These are phyloP conservation scores for Termitomyces sp. DNA, from an alignment of 768 basidiomycete genomes.

Conservation along the genomic window DNA sequence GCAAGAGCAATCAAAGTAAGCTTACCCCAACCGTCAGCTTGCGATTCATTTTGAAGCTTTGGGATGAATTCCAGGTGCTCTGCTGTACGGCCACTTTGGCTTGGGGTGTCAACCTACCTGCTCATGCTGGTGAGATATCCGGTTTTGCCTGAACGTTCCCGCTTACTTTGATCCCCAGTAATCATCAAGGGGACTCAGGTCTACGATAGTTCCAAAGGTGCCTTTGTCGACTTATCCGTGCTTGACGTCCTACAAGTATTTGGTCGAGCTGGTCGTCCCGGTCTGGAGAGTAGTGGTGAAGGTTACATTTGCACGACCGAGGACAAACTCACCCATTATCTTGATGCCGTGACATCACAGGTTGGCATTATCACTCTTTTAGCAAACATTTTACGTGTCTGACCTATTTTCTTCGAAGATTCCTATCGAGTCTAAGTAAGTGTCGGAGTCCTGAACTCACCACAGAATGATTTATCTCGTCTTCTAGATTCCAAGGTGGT, in stretches of 20 bases:
- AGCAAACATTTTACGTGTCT: conserved; percentile 2
- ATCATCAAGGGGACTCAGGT: conserved; percentile 97
- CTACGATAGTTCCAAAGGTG: conserved; percentile 87
- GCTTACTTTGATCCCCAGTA: conserved; percentile 43
- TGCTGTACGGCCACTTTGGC: conserved; percentile 98
- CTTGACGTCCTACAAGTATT: conserved; percentile 98
- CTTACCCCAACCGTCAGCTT: not conserved
- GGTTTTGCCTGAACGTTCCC: conserved; percentile 12
- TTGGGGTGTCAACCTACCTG: conserved; percentile 99
- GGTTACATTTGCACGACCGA: conserved; percentile 95
- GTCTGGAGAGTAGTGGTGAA: conserved; percentile 88
- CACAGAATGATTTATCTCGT: conserved; percentile 10
- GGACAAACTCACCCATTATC: conserved; percentile 90
- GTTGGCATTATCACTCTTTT: conserved; percentile 36
- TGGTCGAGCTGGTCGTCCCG: conserved; percentile 90
- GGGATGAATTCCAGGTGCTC: conserved; percentile 62
- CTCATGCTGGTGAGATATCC: conserved; percentile 75
- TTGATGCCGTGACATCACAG: conserved; percentile 85
- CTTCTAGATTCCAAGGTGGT: conserved; percentile 69
- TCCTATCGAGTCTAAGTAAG: conserved; percentile 94
- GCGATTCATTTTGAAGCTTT: not conserved
- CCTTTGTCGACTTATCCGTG: conserved; percentile 90
- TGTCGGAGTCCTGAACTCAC: conserved; percentile 2
- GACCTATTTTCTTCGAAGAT: conserved; percentile 45
- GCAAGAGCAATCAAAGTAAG: conserved; percentile 85